Evolutionary conservation across 805 yeast species (phyloP), one percentile per base, ranked within the genome.

Genomic region (Cyberlindnera mrakii): DNA sequence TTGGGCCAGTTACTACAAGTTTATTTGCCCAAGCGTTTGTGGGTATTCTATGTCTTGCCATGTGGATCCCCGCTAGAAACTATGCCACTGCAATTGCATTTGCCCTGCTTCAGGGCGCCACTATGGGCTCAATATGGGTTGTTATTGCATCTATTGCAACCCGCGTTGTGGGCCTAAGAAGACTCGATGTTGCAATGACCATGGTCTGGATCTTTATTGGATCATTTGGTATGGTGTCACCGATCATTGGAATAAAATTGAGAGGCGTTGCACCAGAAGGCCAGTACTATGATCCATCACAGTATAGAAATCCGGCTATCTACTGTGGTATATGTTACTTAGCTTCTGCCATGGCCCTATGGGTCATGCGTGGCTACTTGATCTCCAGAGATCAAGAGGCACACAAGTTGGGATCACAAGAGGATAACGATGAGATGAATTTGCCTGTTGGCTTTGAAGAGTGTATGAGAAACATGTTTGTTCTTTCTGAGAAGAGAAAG

Each of bases 71-170:
- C 2, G 73, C 78, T 11, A 63, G 75, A 43, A 78, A 77, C 51
- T 72, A 62, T 48, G 81, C 81, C 1, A 75, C 82, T 1, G 75
- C 79, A 1, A 52, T 78, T 7, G 71, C 64, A 0, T 75, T 78
- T 52, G 75, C 77, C 1, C 30, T 80, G 16, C 48, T 80, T 6
- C 68, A 63, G 49, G 88, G 88, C 33, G 63, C 70, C 1, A 43
- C 76, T 29, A 79, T 80, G 82, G 87, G 87, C 3, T 67, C 78
- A 11, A 65, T 80, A 35, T 81, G 78, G 74, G 74, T 80, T 4
- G 70, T 77, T 3, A 51, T 72, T 47, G 74, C 81, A 0, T 71
- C 83, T 7, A 64, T 77, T 27, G 59, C 71, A 2, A 72, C 81
- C 3, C 59, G 78, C 39, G 63, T 79, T 19, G 74, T 72, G 15